Evolutionary conservation across 225 moss, liverwort and hornwort genomes (phyloP).

Genomic region (Bryum argenteum): DNA sequence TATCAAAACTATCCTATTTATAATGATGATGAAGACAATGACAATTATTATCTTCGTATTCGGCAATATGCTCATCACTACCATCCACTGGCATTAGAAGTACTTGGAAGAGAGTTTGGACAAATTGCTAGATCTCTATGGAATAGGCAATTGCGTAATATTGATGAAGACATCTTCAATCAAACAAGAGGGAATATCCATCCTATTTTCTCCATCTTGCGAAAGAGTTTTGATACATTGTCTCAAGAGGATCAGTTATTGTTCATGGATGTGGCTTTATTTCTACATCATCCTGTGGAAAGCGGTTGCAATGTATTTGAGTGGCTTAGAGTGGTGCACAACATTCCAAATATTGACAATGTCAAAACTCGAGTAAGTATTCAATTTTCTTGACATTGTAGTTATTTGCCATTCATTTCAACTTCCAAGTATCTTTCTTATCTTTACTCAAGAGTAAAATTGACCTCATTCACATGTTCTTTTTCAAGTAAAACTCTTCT

Average conservation of each 20-base stretch:
- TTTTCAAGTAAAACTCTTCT: too few species aligned
- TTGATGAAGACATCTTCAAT: slow-evolving; percentile 1
- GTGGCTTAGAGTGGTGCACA: not conserved
- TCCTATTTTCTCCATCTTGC: not conserved
- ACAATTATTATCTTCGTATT: not conserved
- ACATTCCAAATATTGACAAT: not conserved
- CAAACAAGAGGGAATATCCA: not conserved
- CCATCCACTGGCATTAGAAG: not conserved
- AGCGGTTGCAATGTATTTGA: not conserved
- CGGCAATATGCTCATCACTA: not conserved
- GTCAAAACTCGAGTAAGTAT: not conserved
- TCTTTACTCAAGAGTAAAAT: too few species aligned
- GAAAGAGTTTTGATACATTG: not conserved
- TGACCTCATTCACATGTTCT: too few species aligned
- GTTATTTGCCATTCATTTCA: too few species aligned
- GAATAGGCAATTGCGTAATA: not conserved
- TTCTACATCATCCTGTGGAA: not conserved
- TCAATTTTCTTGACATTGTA: too few species aligned
- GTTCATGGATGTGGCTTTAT: not conserved
- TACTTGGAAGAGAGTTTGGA: not conserved
- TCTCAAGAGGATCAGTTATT: not conserved
- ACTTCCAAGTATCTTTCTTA: too few species aligned
- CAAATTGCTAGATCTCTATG: not conserved
- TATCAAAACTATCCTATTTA: too few species aligned
- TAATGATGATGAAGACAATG: not conserved